Percentiles rank a stretch among this genome's conserved stretches.
These are phyloP conservation scores for Thinopyrum elongatum DNA, from an alignment of 176 grass and related monocot genomes.

Conservation along the genomic window DNA sequence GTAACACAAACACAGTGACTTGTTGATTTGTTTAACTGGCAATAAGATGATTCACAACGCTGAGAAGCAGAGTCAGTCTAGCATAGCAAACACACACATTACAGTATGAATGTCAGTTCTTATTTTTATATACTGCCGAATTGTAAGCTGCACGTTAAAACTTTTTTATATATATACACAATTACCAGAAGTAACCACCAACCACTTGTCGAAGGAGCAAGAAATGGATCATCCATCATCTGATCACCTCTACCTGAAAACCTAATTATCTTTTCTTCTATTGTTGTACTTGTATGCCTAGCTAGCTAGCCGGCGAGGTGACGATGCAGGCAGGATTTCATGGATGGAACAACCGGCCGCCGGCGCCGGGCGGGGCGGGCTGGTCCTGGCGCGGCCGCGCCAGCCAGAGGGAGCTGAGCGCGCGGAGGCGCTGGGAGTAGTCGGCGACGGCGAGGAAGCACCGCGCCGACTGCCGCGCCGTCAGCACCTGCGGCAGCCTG, in stretches of 20 bases:
- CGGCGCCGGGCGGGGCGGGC: background rate
- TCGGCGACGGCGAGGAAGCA: slow-evolving; percentile 62
- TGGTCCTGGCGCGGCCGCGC: slow-evolving; percentile 33
- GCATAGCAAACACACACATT: background rate
- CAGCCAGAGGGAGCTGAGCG: slow-evolving; percentile 59
- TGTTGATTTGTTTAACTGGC: background rate
- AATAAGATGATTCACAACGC: background rate
- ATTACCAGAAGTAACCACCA: background rate
- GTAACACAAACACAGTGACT: background rate
- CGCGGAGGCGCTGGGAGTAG: slow-evolving; percentile 66
- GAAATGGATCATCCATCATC: slow-evolving; percentile 13
- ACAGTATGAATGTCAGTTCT: background rate
- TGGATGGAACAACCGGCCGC: background rate
- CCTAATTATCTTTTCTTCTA: background rate
- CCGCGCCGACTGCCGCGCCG: slow-evolving; percentile 38
- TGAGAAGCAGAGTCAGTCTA: background rate
- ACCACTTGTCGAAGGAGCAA: background rate
- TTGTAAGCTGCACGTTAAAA: background rate
- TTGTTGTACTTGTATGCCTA: background rate
- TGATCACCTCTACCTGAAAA: background rate
- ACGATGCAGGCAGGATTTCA: background rate
- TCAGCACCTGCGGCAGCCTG: slow-evolving; percentile 57
- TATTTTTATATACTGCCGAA: slow-evolving; percentile 16
- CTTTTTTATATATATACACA: background rate
- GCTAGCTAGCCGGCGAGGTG: background rate